Conservation (phyloP, 176 grass and related monocot species). For the Avena sativa region DNA sequence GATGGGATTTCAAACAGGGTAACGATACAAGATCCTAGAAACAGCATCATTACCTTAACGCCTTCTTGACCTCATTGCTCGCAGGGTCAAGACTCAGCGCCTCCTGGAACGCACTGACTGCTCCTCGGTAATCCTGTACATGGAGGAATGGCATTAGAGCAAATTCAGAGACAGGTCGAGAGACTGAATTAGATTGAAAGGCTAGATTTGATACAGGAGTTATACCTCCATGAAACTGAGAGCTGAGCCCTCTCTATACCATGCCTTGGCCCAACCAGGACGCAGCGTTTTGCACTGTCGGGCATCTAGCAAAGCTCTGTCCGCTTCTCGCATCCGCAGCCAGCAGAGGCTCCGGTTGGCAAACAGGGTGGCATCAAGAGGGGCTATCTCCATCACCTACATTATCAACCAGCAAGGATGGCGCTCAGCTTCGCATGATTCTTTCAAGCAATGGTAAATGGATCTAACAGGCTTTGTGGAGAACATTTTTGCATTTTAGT, state of each 20-base stretch:
- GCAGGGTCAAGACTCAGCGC: conserved; percentile 15
- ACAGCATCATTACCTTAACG: conserved; percentile 25
- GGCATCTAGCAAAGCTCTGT: conserved; percentile 25
- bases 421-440: conserved; percentile 12
- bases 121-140: conserved; percentile 27
- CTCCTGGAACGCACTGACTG: conserved; percentile 27
- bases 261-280: conserved; percentile 31
- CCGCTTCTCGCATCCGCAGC: conserved; percentile 30
- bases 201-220: neutral
- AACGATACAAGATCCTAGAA: neutral
- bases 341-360: conserved; percentile 31
- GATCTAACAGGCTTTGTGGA: conserved; percentile 1
- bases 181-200: conserved; percentile 5
- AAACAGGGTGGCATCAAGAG: conserved; percentile 28
- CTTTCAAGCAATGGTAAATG: neutral
- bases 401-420: neutral
- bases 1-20: neutral
- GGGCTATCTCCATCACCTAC: conserved; percentile 31
- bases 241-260: conserved; percentile 28
- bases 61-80: conserved; percentile 12
- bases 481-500: neutral
- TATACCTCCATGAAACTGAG: conserved; percentile 29
- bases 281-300: conserved; percentile 13
- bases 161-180: neutral
- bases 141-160: neutral